Percentiles rank a stretch among this genome's conserved stretches.
These are phyloP conservation scores for Kodamaea anthophila DNA, from an alignment of 1,139 yeast genomes.

Conservation along the genomic window DNA sequence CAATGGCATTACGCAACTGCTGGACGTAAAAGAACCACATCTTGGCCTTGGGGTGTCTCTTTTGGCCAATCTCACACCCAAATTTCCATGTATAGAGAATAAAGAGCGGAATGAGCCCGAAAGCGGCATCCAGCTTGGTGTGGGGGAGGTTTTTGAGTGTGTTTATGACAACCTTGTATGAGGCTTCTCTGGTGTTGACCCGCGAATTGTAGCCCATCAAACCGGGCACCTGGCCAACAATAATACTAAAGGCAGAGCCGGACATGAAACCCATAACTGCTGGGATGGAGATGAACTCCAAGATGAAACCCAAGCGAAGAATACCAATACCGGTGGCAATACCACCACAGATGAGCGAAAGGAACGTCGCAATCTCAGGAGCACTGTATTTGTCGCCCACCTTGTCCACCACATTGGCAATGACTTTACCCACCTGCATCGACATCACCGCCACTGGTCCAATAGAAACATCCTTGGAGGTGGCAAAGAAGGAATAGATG, in stretches of 20 bases:
- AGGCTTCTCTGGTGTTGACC: conserved; percentile 68
- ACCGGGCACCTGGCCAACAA: conserved; percentile 80
- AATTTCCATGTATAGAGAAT: conserved; percentile 65
- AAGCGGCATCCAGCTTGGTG: conserved; percentile 76
- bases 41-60: conserved; percentile 57
- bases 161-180: conserved; percentile 65
- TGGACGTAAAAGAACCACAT: conserved; percentile 59
- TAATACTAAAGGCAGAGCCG: conserved; percentile 83
- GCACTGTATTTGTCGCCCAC: conserved; percentile 40
- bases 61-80: conserved; percentile 52
- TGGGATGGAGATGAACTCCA: conserved; percentile 85
- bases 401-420: conserved; percentile 50
- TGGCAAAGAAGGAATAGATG: conserved; percentile 84
- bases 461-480: conserved; percentile 90
- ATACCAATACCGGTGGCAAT: conserved; percentile 79
- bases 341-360: conserved; percentile 79
- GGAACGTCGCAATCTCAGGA: conserved; percentile 71
- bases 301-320: conserved; percentile 76
- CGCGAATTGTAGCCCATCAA: conserved; percentile 66
- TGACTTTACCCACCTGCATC: conserved; percentile 72
- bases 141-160: conserved; percentile 66
- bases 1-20: conserved; percentile 76
- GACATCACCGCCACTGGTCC: conserved; percentile 99
- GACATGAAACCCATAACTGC: conserved; percentile 95
- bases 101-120: conserved; percentile 72